These are phyloP conservation scores for Neonectria punicea DNA, from an alignment of 2,329 filamentous ascomycete species.

Conservation along the genomic window DNA sequence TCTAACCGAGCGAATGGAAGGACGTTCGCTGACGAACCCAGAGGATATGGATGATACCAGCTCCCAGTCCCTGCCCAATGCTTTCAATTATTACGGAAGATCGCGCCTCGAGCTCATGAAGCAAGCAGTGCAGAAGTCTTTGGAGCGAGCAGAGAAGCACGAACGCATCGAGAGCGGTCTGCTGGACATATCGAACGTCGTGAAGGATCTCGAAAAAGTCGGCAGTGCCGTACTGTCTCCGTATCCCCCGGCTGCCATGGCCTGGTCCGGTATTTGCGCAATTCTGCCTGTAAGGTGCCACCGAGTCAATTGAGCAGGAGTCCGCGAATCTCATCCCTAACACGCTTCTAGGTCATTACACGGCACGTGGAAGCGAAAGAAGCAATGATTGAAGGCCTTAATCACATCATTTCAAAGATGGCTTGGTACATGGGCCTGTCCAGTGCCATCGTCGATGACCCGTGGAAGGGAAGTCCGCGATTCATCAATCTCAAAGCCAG, in stretches of 20 bases:
- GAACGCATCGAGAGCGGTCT: neutral
- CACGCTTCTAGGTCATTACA: neutral
- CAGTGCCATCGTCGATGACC: neutral
- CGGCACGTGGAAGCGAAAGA: neutral
- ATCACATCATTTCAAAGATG: neutral
- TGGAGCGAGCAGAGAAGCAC: neutral
- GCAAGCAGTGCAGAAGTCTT: slow-evolving; percentile 1
- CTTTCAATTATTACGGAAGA: neutral
- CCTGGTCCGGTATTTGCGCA: slow-evolving; percentile 4
- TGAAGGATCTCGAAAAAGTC: neutral
- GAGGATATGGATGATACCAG: neutral
- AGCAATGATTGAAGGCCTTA: neutral
- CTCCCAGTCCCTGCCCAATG: neutral
- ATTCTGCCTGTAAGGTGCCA: neutral
- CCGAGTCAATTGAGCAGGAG: neutral
- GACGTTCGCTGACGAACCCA: neutral
- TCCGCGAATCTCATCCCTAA: neutral
- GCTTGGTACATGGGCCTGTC: neutral
- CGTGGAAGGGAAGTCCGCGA: neutral
- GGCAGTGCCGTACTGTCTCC: neutral
- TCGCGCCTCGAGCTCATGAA: neutral
- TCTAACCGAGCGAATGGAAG: neutral
- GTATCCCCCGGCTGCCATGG: slow-evolving; percentile 1
- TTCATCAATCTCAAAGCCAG: neutral
- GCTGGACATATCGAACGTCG: neutral